phyloP scores from a whole-genome alignment of 306 rosid genomes.

The Citrullus mucosospermus region DNA sequence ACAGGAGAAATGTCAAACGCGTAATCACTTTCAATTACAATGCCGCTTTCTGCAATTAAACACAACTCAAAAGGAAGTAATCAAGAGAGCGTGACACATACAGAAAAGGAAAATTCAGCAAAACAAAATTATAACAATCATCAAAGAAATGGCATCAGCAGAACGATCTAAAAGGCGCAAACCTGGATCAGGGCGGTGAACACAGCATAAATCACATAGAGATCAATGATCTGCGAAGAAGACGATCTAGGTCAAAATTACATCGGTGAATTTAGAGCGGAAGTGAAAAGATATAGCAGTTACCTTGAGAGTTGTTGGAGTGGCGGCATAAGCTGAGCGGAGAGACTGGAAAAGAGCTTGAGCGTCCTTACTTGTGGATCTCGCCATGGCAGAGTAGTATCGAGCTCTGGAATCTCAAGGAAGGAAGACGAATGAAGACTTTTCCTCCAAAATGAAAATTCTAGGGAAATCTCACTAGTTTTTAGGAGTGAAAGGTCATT shows the following conservation, averaged over 20 bases:
- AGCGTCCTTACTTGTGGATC: slow-evolving; percentile 43
- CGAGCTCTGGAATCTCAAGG: background rate
- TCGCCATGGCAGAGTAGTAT: slow-evolving; percentile 9
- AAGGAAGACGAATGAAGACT: background rate
- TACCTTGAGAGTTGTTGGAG: slow-evolving; percentile 55
- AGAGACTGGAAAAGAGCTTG: slow-evolving; percentile 49
- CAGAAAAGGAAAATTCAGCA: background rate
- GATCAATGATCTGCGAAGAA: slow-evolving; percentile 64
- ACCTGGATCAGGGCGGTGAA: slow-evolving; percentile 84
- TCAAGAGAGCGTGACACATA: background rate
- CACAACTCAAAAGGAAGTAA: background rate
- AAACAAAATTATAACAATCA: background rate
- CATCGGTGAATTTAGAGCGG: background rate
- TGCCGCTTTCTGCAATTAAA: background rate
- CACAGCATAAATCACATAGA: slow-evolving; percentile 58
- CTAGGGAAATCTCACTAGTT: background rate
- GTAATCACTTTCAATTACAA: no score
- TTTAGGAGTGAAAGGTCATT: background rate
- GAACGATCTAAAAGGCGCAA: background rate
- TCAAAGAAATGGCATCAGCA: background rate
- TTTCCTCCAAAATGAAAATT: background rate
- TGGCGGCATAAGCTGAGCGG: slow-evolving; percentile 62
- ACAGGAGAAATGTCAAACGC: background rate
- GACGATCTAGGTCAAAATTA: slow-evolving; percentile 8
- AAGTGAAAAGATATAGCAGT: background rate